A percentile compares a stretch with the other conserved stretches of the same genome.
phyloP scores from a whole-genome alignment of 257 asterid genomes.

The Fraxinus pennsylvanica region DNA sequence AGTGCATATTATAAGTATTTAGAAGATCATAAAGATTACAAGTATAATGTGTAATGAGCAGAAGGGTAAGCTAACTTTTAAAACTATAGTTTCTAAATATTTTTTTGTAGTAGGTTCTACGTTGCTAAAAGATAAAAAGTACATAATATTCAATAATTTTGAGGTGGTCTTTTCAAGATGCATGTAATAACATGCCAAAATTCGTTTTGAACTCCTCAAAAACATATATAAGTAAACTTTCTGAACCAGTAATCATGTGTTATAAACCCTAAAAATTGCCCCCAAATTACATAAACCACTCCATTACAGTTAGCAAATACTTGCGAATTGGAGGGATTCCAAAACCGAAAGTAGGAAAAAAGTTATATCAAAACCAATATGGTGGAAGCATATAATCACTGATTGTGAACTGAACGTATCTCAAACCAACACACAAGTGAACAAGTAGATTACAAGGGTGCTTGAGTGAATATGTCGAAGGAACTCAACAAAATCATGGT shows the following conservation, averaged over 20 bases:
- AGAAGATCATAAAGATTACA: neutral
- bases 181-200: neutral
- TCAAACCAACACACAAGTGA: neutral
- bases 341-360: neutral
- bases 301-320: neutral
- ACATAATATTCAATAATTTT: neutral
- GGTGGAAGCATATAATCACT: neutral
- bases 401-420: neutral
- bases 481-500: neutral
- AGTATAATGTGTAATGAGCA: neutral
- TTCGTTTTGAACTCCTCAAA: neutral
- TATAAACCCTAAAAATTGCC: neutral
- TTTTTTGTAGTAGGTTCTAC: neutral
- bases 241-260: neutral
- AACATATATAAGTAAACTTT: neutral
- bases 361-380: neutral
- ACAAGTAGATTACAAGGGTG: neutral
- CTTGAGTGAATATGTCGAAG: neutral
- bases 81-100: neutral
- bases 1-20: neutral
- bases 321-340: neutral
- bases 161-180: neutral
- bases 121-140: neutral
- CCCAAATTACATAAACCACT: neutral
- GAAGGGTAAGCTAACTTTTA: neutral